Percentiles rank a stretch among this genome's conserved stretches.
Evolutionary conservation across 2,329 filamentous ascomycete genomes (phyloP).

Genomic region (Myriosclerotinia curreyana): DNA sequence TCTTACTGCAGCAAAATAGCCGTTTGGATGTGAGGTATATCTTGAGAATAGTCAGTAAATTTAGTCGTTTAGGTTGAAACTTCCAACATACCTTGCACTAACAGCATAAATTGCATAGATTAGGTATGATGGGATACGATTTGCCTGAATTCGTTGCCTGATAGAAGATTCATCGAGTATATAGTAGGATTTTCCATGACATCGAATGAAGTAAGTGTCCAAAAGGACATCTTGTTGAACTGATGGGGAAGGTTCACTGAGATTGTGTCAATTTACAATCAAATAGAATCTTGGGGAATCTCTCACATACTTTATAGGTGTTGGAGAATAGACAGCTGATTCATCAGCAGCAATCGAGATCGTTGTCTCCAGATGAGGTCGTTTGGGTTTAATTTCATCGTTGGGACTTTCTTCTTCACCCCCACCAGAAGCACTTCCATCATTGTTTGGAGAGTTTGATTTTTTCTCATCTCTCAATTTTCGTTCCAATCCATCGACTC

Average conservation of each 20-base stretch:
- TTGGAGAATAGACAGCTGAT: slow-evolving; percentile 46
- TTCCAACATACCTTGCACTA: slow-evolving; percentile 53
- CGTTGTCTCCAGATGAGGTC: slow-evolving; percentile 41
- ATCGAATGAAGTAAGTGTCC: slow-evolving; percentile 74
- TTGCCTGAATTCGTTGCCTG: slow-evolving; percentile 66
- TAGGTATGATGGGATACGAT: slow-evolving; percentile 49
- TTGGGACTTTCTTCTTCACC: slow-evolving; percentile 30
- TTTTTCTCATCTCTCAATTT: slow-evolving; percentile 67
- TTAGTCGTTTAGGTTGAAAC: neutral
- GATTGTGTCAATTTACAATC: neutral
- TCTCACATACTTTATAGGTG: slow-evolving; percentile 41
- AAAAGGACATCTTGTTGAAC: slow-evolving; percentile 62
- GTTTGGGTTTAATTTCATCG: slow-evolving; percentile 42
- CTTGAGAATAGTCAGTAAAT: slow-evolving; percentile 44
- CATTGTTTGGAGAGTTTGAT: slow-evolving; percentile 37
- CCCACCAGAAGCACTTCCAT: slow-evolving; percentile 27
- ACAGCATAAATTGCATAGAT: slow-evolving; percentile 59
- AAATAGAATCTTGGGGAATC: slow-evolving; percentile 3
- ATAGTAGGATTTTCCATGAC: slow-evolving; percentile 79
- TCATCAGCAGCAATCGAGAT: slow-evolving; percentile 40
- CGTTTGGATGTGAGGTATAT: slow-evolving; percentile 65
- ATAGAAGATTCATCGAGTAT: slow-evolving; percentile 75
- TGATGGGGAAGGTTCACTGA: slow-evolving; percentile 47
- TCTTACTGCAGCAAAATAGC: slow-evolving; percentile 64
- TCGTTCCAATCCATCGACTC: slow-evolving; percentile 81